A percentile compares a stretch with the other conserved stretches of the same genome.
These are phyloP conservation scores for Neofusicoccum umdonicola DNA, from an alignment of 2,329 filamentous ascomycete genomes.

Conservation along the genomic window DNA sequence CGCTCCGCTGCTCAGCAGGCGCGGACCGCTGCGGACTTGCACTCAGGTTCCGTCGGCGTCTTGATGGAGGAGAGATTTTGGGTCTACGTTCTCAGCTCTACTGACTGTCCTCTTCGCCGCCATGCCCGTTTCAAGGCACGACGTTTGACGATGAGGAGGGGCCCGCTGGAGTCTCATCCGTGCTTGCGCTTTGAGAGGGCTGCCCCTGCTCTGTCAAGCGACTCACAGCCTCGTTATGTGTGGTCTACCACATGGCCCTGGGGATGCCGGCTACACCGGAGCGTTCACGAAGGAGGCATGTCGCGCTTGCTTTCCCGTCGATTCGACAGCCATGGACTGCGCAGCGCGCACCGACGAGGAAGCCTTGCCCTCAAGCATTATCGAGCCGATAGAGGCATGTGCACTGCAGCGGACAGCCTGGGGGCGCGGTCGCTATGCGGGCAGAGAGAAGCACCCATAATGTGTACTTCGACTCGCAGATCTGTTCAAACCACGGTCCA, in stretches of 20 bases:
- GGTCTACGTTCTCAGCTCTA: conserved; percentile 2
- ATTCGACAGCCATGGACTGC: conserved; percentile 1
- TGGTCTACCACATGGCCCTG: background rate
- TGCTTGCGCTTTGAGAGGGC: background rate
- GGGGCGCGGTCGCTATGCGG: background rate
- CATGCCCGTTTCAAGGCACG: conserved; percentile 1
- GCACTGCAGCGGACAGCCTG: background rate
- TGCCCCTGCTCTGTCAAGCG: background rate
- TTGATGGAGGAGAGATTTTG: background rate
- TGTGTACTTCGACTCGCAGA: background rate
- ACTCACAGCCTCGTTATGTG: background rate
- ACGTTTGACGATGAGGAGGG: background rate
- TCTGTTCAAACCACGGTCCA: background rate
- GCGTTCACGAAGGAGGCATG: background rate
- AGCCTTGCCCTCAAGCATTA: background rate
- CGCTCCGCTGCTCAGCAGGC: background rate
- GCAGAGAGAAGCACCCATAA: background rate
- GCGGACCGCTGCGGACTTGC: background rate
- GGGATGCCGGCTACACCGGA: background rate
- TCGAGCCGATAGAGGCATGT: background rate
- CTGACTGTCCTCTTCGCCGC: background rate
- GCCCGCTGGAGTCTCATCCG: background rate
- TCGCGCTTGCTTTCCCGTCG: background rate
- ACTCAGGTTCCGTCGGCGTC: background rate
- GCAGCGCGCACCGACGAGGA: background rate